Evolutionary conservation across 2,329 filamentous ascomycete genomes (phyloP), one percentile per base, ranked within the genome.

Genomic region (Epichloe brachyelytri): DNA sequence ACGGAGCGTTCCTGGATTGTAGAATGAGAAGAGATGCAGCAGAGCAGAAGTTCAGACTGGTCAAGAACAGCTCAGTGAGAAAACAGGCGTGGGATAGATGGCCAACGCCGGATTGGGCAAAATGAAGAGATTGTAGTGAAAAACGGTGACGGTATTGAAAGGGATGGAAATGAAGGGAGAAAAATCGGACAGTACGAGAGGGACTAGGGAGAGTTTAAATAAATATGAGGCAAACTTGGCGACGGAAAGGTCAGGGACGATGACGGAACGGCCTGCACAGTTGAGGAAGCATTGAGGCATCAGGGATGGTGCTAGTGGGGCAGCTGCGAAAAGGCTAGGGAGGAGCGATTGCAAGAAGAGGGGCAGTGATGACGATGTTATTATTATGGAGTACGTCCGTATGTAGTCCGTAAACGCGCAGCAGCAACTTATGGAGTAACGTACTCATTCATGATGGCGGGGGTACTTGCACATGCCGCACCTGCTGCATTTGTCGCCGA

Each of bases 201-300:
- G 20, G 50, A 38, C 22, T 20, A 3, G 6, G 43, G 14, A 40
- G 26, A 48, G 15, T 51, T 51, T 51, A 48, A 49, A 48, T 41
- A 53, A 26, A 49, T 45, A 17, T 36, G 46, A 39, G 44, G 41
- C 17, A 34, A 39, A 30, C 30, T 7, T 39, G 46, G 37, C 30
- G 30, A 45, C 17, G n/a, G 20, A 22, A 45, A 37, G 30, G 37
- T 33, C 14, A 48, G 39, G 51, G 46, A 36, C 22, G 12, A 53
- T 51, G 52, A 49, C 52, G 52, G 38, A 40, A 51, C 45, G 34
- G 20, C 3, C 44, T 37, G 26, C 38, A 43, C 14, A 41, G 22
- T 43, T 10, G 22, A 43, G 15, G 37, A 48, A 37, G 5, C 45
- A 34, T 20, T 15, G n/a, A 36, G 43, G 30, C 43, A 45, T 8